Percentiles rank a stretch among this genome's conserved stretches.
These are phyloP conservation scores for Fusarium sp. DNA, from an alignment of 2,329 filamentous ascomycete species.

Conservation along the genomic window DNA sequence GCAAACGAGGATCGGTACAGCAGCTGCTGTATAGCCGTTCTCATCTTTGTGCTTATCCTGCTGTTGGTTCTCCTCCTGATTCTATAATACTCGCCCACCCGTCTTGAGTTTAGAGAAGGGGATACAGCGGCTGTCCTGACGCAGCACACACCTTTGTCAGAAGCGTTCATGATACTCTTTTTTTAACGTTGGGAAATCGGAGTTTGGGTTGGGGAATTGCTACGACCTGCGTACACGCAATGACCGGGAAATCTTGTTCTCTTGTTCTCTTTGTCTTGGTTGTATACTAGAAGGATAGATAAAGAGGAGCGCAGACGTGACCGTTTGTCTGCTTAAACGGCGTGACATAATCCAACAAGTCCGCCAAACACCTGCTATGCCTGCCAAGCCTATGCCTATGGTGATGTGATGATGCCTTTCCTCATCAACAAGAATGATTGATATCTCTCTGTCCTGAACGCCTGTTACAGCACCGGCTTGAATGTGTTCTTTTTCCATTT, in stretches of 20 bases:
- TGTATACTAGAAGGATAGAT: slow-evolving; percentile 43
- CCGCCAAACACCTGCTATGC: slow-evolving; percentile 34
- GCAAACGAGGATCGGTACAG: slow-evolving; percentile 89
- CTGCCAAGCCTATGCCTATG: slow-evolving; percentile 7
- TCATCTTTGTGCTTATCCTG: slow-evolving; percentile 88
- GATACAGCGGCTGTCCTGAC: neutral
- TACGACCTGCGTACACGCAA: slow-evolving; percentile 17
- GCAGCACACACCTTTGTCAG: slow-evolving; percentile 1
- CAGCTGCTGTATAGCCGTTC: slow-evolving; percentile 86
- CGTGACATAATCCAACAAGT: slow-evolving; percentile 37
- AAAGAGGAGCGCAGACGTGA: slow-evolving; percentile 24
- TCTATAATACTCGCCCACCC: slow-evolving; percentile 51
- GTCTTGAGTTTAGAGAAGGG: neutral
- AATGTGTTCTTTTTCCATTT: slow-evolving; percentile 2
- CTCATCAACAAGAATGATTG: slow-evolving; percentile 7
- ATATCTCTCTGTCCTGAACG: slow-evolving; percentile 21
- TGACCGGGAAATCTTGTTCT: slow-evolving; percentile 21
- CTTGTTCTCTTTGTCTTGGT: slow-evolving; percentile 24
- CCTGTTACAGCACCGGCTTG: slow-evolving; percentile 19
- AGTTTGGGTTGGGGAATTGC: slow-evolving; percentile 34
- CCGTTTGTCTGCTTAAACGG: slow-evolving; percentile 19
- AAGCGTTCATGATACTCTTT: slow-evolving; percentile 25
- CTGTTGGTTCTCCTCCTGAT: slow-evolving; percentile 79
- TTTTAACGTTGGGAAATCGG: slow-evolving; percentile 22
- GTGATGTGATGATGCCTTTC: slow-evolving; percentile 4